A percentile compares a stretch with the other conserved stretches of the same genome.
Conservation (phyloP, 331 rosid genomes). For the Dryas integrifolia region DNA sequence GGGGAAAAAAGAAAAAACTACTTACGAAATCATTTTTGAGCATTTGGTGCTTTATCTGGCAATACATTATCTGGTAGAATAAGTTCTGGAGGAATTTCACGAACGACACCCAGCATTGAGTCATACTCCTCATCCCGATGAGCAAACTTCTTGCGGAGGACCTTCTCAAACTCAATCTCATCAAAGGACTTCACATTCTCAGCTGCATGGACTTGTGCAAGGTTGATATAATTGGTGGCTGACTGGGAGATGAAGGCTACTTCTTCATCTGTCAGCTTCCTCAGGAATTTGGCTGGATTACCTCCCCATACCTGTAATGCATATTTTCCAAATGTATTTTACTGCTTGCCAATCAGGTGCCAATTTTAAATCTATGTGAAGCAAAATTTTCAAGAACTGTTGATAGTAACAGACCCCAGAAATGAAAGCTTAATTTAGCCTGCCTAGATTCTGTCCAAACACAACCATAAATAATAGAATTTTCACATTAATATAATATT, state of each 20-base stretch:
- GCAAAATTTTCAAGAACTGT: neutral
- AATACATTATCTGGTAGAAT: constrained; percentile 82
- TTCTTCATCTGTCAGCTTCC: constrained; percentile 74
- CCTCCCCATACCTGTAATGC: constrained; percentile 75
- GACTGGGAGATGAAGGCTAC: constrained; percentile 66
- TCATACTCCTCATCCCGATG: constrained; percentile 79
- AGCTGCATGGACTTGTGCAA: constrained; percentile 83
- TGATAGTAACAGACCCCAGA: neutral
- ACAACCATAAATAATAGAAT: neutral
- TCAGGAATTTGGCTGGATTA: constrained; percentile 73
- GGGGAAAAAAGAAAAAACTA: constrained; percentile 7
- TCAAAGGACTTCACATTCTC: constrained; percentile 71
- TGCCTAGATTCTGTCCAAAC: neutral
- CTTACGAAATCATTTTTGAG: constrained; percentile 30
- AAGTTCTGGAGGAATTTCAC: constrained; percentile 83
- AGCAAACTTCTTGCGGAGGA: constrained; percentile 77
- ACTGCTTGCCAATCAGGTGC: neutral
- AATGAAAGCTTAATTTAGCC: neutral
- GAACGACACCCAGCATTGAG: constrained; percentile 84
- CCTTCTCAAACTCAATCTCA: constrained; percentile 87
- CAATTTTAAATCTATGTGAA: neutral
- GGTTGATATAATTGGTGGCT: constrained; percentile 67
- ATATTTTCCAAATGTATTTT: constrained; percentile 6
- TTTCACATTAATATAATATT: neutral
- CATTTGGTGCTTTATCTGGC: constrained; percentile 59